Conservation (phyloP, 2,329 filamentous ascomycete genomes). For the Pseudogymnoascus pannorum region DNA sequence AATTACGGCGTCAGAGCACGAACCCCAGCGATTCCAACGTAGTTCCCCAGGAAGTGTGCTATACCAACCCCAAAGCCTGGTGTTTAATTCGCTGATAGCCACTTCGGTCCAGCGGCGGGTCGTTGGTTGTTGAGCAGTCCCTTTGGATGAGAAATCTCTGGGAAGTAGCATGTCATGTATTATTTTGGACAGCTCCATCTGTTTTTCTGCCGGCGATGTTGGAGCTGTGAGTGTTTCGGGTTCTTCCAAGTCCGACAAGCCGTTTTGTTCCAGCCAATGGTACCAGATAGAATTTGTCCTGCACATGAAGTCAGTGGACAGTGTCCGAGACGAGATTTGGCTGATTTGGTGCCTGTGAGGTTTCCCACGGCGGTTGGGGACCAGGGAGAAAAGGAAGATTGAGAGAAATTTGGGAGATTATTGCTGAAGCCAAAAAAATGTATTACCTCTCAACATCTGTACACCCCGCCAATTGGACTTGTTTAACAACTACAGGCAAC, state of each 20-base stretch:
- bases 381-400: neutral
- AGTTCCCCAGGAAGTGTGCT: constrained; percentile 8
- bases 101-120: constrained; percentile 9
- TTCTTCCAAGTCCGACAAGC: neutral
- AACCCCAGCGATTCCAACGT: constrained; percentile 15
- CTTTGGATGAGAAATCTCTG: neutral
- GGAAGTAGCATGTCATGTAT: constrained; percentile 7
- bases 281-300: constrained; percentile 5
- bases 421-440: neutral
- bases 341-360: neutral
- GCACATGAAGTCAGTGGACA: neutral
- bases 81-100: constrained; percentile 11
- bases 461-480: neutral
- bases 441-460: neutral
- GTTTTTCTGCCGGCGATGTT: neutral
- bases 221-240: neutral
- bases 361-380: neutral
- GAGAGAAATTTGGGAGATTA: neutral
- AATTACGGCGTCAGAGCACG: constrained; percentile 10
- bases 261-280: neutral
- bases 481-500: neutral
- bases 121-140: neutral
- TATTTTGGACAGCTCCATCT: constrained; percentile 3
- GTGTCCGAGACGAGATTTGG: neutral
- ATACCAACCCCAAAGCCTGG: constrained; percentile 12